A percentile compares a stretch with the other conserved stretches of the same genome.
Evolutionary conservation across 75 land plant species (phyloP).

Genomic region (Cryptomeria japonica): DNA sequence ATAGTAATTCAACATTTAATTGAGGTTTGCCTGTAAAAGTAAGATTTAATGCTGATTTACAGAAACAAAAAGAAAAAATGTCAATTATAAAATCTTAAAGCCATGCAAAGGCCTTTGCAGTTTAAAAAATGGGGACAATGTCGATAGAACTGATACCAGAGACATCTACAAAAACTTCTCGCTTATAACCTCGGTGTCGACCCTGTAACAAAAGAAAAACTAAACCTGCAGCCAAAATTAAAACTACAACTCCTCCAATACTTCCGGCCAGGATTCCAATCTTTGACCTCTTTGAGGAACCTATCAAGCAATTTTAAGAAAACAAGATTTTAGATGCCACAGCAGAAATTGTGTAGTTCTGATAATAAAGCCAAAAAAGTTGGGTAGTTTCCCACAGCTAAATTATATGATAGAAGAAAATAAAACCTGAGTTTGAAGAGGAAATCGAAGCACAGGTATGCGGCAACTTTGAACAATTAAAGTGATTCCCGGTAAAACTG

Average conservation of each 20-base stretch:
- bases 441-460: constrained; percentile 22
- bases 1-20: not conserved
- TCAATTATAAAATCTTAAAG: not conserved
- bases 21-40: not conserved
- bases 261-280: constrained; percentile 37
- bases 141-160: constrained; percentile 43
- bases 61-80: not conserved
- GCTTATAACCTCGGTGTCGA: constrained; percentile 38
- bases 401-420: constrained; percentile 2
- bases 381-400: constrained; percentile 1
- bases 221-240: constrained; percentile 23
- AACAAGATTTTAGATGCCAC: not conserved
- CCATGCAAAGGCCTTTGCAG: not conserved
- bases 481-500: constrained; percentile 55
- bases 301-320: constrained; percentile 3
- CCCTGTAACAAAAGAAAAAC: constrained; percentile 36
- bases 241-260: constrained; percentile 27
- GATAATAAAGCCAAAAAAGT: constrained; percentile 6
- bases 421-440: constrained; percentile 3
- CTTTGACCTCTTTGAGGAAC: constrained; percentile 24
- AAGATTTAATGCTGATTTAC: not conserved
- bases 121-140: not conserved
- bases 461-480: constrained; percentile 34
- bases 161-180: constrained; percentile 78
- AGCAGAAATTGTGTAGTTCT: constrained; percentile 6